These are phyloP conservation scores for Puccinia triticina DNA, from an alignment of 1,284 basidiomycete genomes.

Conservation along the genomic window DNA sequence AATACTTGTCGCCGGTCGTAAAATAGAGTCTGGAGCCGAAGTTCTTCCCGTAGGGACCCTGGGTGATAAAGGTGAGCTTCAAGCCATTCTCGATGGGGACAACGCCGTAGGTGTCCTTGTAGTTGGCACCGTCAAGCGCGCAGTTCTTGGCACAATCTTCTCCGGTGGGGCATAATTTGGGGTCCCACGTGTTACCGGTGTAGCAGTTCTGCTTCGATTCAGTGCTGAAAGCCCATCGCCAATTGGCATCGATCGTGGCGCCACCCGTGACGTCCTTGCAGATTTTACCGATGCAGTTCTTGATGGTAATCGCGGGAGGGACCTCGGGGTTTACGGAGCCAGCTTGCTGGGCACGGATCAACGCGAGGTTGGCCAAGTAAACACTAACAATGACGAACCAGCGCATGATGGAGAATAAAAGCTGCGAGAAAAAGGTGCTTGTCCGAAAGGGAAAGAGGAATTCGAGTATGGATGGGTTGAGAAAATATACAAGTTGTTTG, in stretches of 20 bases:
- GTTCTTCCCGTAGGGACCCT: conserved; percentile 25
- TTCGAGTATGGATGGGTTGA: no score
- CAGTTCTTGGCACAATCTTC: conserved; percentile 27
- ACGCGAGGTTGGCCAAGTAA: neutral
- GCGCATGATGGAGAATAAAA: conserved; percentile 8
- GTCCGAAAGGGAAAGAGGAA: no score
- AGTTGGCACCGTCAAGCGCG: conserved; percentile 36
- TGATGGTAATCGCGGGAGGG: neutral
- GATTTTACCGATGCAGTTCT: neutral
- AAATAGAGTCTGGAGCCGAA: conserved; percentile 44
- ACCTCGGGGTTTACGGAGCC: conserved; percentile 14
- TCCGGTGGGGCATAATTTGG: neutral
- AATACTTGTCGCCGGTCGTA: conserved; percentile 17
- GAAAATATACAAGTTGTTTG: no score
- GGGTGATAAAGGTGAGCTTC: conserved; percentile 24
- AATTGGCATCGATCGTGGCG: conserved; percentile 33
- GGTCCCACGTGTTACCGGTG: conserved; percentile 29
- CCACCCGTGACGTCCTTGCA: neutral
- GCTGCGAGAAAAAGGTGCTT: no score
- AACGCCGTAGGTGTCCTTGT: conserved; percentile 37
- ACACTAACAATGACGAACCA: neutral
- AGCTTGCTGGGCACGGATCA: conserved; percentile 14
- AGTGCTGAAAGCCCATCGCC: conserved; percentile 19
- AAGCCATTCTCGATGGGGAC: neutral
- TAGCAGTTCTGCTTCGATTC: conserved; percentile 38